A percentile compares a stretch with the other conserved stretches of the same genome.
Conservation (phyloP, 2,329 filamentous ascomycete species). For the Onygenales sp. region DNA sequence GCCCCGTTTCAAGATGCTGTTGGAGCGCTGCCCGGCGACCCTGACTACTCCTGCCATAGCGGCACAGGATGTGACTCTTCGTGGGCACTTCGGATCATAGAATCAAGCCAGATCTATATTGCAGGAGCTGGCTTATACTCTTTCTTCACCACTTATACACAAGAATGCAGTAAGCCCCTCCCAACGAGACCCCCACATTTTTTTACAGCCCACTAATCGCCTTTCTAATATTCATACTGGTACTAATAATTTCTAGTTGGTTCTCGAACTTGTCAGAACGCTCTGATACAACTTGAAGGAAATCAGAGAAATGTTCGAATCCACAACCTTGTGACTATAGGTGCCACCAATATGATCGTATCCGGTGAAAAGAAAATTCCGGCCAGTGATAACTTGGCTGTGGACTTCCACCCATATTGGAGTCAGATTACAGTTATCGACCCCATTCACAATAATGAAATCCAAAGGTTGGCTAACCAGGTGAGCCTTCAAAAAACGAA, state of each 20-base stretch:
- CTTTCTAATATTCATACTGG: not conserved
- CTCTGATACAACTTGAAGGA: not conserved
- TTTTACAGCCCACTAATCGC: not conserved
- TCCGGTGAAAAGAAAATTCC: not conserved
- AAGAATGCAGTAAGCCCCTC: not conserved
- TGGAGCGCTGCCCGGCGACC: not conserved
- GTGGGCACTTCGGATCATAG: slow-evolving; percentile 1
- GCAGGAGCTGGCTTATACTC: slow-evolving; percentile 2
- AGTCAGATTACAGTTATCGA: slow-evolving; percentile 5
- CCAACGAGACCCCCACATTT: not conserved
- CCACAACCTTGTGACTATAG: slow-evolving; percentile 3
- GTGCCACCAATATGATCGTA: not conserved
- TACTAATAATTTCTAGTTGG: not conserved
- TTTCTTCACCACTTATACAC: slow-evolving; percentile 2
- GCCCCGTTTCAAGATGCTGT: not conserved
- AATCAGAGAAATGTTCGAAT: not conserved
- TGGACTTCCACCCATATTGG: slow-evolving; percentile 6
- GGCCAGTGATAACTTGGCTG: slow-evolving; percentile 2
- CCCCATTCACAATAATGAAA: not conserved
- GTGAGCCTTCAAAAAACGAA: not conserved
- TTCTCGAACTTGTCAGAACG: not conserved
- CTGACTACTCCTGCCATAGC: not conserved
- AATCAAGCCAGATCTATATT: slow-evolving; percentile 1
- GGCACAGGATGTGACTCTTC: not conserved
- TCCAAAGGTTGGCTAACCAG: not conserved